A percentile compares a stretch with the other conserved stretches of the same genome.
phyloP scores from a whole-genome alignment of 2,329 filamentous ascomycete genomes.

The Fusarium palustre region DNA sequence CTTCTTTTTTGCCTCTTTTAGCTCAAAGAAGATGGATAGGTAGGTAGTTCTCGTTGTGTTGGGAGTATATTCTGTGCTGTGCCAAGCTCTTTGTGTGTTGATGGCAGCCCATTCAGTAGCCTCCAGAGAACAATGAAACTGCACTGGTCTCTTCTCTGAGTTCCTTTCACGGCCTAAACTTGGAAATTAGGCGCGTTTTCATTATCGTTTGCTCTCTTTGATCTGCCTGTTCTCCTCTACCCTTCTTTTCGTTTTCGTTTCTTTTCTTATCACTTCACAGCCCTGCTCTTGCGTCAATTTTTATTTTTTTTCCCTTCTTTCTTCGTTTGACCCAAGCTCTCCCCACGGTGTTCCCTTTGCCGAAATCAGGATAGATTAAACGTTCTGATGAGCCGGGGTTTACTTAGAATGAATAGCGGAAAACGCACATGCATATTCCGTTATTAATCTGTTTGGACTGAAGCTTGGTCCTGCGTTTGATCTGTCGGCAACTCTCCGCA shows the following conservation, averaged over 20 bases:
- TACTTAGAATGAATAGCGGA: constrained; percentile 19
- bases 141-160: constrained; percentile 14
- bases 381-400: constrained; percentile 11
- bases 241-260: background rate
- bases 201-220: constrained; percentile 42
- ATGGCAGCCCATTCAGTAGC: constrained; percentile 38
- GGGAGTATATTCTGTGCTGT: constrained; percentile 35
- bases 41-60: constrained; percentile 28
- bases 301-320: background rate
- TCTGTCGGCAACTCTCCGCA: constrained; percentile 28
- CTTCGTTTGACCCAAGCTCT: constrained; percentile 9
- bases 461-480: constrained; percentile 46
- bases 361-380: constrained; percentile 28
- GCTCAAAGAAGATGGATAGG: constrained; percentile 29
- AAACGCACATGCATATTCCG: constrained; percentile 46
- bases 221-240: constrained; percentile 16
- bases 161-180: constrained; percentile 29
- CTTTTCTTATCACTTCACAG: constrained; percentile 7
- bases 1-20: constrained; percentile 16
- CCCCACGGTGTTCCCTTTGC: constrained; percentile 27
- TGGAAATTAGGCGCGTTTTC: constrained; percentile 33
- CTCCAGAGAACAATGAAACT: constrained; percentile 45
- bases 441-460: constrained; percentile 37
- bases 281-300: background rate
- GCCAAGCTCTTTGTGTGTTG: constrained; percentile 38